Evolutionary conservation across 768 basidiomycete species (phyloP).

Genomic region (Xerocomellus amylosporus): DNA sequence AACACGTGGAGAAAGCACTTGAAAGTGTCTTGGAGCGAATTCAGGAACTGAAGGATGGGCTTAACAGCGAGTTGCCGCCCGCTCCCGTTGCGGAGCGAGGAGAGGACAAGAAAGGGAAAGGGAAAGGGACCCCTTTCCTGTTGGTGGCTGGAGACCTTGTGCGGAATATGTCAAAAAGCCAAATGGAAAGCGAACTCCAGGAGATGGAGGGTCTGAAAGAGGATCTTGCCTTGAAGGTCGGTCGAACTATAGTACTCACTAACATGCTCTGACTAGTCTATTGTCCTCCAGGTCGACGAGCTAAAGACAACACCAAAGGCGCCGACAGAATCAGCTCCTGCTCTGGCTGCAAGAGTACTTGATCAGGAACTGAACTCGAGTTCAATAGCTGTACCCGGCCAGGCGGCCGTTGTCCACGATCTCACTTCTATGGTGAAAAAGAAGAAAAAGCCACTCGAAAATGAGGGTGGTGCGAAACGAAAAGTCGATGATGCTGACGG

Average conservation of each 20-base stretch:
- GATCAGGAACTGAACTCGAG: constrained; percentile 64
- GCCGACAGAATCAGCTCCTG: constrained; percentile 57
- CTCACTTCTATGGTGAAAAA: constrained; percentile 83
- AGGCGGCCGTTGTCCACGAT: constrained; percentile 63
- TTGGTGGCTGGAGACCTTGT: constrained; percentile 47
- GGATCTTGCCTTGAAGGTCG: constrained; percentile 82
- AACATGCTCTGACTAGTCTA: background rate
- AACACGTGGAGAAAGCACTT: constrained; percentile 76
- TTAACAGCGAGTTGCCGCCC: constrained; percentile 33
- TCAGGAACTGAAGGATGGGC: constrained; percentile 50
- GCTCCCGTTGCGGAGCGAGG: constrained; percentile 33
- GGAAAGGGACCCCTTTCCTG: constrained; percentile 56
- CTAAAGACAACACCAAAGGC: constrained; percentile 78
- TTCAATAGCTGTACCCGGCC: constrained; percentile 32
- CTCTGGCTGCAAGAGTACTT: constrained; percentile 65
- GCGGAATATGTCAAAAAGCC: constrained; percentile 64
- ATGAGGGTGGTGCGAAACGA: constrained; percentile 50
- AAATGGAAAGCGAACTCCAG: constrained; percentile 75
- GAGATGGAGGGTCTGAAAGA: constrained; percentile 73
- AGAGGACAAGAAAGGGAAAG: constrained; percentile 63
- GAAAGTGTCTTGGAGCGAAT: constrained; percentile 74
- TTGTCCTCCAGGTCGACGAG: constrained; percentile 75
- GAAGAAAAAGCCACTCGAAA: constrained; percentile 61
- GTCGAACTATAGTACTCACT: background rate
- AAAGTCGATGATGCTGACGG: constrained; percentile 65